A percentile compares a stretch with the other conserved stretches of the same genome.
These are phyloP conservation scores for Penicillium sp. DNA, from an alignment of 2,329 filamentous ascomycete genomes.

Conservation along the genomic window DNA sequence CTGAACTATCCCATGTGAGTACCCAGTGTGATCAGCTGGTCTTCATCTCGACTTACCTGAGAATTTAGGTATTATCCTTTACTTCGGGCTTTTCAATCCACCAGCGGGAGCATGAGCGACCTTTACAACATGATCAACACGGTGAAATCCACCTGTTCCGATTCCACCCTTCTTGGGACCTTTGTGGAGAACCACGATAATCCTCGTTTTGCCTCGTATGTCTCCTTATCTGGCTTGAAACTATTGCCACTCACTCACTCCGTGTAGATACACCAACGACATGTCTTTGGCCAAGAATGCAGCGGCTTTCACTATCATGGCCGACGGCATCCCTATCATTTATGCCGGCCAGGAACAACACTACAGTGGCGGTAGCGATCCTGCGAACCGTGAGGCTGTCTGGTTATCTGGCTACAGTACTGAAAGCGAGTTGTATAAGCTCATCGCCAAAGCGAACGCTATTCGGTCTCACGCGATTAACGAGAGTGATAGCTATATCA, in stretches of 20 bases:
- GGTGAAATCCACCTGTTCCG: slow-evolving; percentile 44
- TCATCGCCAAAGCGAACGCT: slow-evolving; percentile 57
- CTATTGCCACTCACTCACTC: neutral
- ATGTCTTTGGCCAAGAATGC: slow-evolving; percentile 63
- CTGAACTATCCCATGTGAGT: slow-evolving; percentile 56
- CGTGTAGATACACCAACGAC: slow-evolving; percentile 39
- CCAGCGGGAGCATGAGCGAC: slow-evolving; percentile 43
- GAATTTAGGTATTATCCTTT: slow-evolving; percentile 45
- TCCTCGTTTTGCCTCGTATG: slow-evolving; percentile 57
- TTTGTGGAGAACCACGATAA: slow-evolving; percentile 70
- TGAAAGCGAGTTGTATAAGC: slow-evolving; percentile 55
- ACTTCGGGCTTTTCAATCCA: slow-evolving; percentile 42
- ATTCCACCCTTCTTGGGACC: slow-evolving; percentile 58
- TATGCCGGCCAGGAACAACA: slow-evolving; percentile 74
- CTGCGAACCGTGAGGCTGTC: slow-evolving; percentile 62
- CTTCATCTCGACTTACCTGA: neutral
- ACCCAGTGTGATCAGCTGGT: neutral
- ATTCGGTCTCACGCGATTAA: slow-evolving; percentile 57
- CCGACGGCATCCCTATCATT: slow-evolving; percentile 67
- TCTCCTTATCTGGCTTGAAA: neutral
- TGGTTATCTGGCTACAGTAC: slow-evolving; percentile 62
- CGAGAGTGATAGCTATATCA: slow-evolving; percentile 48
- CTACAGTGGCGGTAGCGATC: slow-evolving; percentile 58
- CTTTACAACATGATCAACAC: slow-evolving; percentile 45
- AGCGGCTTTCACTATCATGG: slow-evolving; percentile 65